Evolutionary conservation across 2,329 filamentous ascomycete species (phyloP).

Genomic region (Fusarium udum): DNA sequence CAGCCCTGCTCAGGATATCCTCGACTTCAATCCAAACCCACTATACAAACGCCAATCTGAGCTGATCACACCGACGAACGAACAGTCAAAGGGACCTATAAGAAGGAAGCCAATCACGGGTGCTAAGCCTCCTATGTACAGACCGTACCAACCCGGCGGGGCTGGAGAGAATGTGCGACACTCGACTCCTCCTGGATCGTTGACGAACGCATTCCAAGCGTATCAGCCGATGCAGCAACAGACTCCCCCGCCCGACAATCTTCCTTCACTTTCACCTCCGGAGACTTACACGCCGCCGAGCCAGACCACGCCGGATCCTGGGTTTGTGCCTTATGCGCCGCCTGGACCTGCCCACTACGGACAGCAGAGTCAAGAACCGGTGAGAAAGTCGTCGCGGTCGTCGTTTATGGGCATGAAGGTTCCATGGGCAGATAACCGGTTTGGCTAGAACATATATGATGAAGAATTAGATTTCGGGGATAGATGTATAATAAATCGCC

Average conservation of each 20-base stretch:
- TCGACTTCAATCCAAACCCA: neutral
- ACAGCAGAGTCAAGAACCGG: neutral
- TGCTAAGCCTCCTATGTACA: neutral
- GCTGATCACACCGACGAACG: neutral
- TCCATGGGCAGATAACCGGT: conserved; percentile 15
- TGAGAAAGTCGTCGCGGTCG: conserved; percentile 2
- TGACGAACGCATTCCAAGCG: conserved; percentile 4
- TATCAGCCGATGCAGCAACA: conserved; percentile 17
- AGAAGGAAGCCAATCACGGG: conserved; percentile 24
- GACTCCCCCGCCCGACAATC: neutral
- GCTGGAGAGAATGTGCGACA: neutral
- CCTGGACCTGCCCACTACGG: neutral
- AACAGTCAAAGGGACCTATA: conserved; percentile 1
- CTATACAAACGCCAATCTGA: neutral
- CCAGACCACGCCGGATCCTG: neutral
- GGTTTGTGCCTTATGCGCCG: neutral
- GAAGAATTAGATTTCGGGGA: neutral
- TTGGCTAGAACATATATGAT: neutral
- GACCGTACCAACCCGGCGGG: conserved; percentile 7
- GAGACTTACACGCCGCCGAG: neutral
- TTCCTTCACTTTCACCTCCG: neutral
- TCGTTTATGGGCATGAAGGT: conserved; percentile 33
- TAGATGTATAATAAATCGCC: neutral
- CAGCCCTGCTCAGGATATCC: conserved; percentile 9
- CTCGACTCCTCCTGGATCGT: neutral